phyloP scores from a whole-genome alignment of 768 basidiomycete species.

The Termitomyces sp. region DNA sequence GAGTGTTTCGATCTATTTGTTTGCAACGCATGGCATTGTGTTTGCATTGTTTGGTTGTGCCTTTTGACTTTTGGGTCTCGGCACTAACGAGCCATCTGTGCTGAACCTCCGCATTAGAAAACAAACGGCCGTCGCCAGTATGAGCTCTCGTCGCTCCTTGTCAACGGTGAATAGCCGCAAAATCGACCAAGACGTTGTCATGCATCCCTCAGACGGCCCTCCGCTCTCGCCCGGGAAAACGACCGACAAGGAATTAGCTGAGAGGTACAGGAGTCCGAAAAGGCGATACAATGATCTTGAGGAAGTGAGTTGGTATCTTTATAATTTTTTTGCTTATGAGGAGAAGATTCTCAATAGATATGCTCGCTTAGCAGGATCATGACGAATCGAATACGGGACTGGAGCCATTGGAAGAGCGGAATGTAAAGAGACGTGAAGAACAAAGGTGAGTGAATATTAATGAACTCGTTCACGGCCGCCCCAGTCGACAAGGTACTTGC shows the following conservation, averaged over 20 bases:
- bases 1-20: constrained; percentile 20
- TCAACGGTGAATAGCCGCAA: constrained; percentile 33
- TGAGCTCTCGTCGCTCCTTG: constrained; percentile 23
- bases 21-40: constrained; percentile 40
- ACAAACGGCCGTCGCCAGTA: constrained; percentile 10
- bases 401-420: constrained; percentile 59
- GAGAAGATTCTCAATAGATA: constrained; percentile 22
- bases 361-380: constrained; percentile 43
- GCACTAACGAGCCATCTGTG: constrained; percentile 24
- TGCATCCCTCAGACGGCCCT: constrained; percentile 45
- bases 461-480: neutral
- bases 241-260: constrained; percentile 44
- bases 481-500: neutral
- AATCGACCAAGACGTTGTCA: constrained; percentile 46
- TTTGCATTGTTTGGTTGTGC: constrained; percentile 38
- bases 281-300: constrained; percentile 64
- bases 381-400: constrained; percentile 58
- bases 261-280: constrained; percentile 67
- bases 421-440: constrained; percentile 58
- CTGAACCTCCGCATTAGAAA: constrained; percentile 23
- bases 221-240: constrained; percentile 30
- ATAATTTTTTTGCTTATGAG: constrained; percentile 19
- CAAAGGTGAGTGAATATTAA: constrained; percentile 44
- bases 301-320: constrained; percentile 48
- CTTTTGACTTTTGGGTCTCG: constrained; percentile 32